Evolutionary conservation across 2,329 filamentous ascomycete species (phyloP).

Genomic region (Aulographum hederae): DNA sequence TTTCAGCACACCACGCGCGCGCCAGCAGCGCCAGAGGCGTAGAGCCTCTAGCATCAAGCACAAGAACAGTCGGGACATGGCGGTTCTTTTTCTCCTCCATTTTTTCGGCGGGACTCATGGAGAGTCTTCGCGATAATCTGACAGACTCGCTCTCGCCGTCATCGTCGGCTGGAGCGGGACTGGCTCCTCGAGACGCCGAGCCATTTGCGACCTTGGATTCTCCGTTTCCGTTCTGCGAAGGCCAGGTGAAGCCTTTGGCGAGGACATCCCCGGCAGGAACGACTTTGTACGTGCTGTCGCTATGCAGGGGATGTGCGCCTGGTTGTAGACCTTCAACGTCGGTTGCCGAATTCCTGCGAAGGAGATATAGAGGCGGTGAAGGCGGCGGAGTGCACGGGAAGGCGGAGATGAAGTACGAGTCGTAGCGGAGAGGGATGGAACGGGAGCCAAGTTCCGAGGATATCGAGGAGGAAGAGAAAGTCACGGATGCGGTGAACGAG

Average conservation of each 20-base stretch:
- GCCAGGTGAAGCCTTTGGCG: slow-evolving; percentile 7
- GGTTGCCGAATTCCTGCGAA: neutral
- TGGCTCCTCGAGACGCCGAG: too few species aligned
- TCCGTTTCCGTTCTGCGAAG: too few species aligned
- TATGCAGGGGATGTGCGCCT: slow-evolving; percentile 21
- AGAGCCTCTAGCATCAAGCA: slow-evolving; percentile 35
- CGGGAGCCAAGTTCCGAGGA: slow-evolving; percentile 8
- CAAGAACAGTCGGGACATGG: too few species aligned
- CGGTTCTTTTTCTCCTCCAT: slow-evolving; percentile 10
- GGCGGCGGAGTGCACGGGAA: slow-evolving; percentile 31
- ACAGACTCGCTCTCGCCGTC: slow-evolving; percentile 2
- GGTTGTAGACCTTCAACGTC: slow-evolving; percentile 9
- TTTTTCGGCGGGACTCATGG: too few species aligned
- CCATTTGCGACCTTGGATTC: too few species aligned
- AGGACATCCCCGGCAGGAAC: slow-evolving; percentile 16
- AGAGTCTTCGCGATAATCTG: too few species aligned
- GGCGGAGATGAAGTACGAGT: slow-evolving; percentile 35
- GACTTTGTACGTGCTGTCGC: slow-evolving; percentile 17
- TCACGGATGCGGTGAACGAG: slow-evolving; percentile 12
- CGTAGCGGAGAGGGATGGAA: slow-evolving; percentile 25
- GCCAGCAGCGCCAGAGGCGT: slow-evolving; percentile 52
- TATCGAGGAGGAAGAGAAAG: slow-evolving; percentile 12
- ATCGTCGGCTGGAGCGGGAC: too few species aligned
- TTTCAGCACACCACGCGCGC: slow-evolving; percentile 54
- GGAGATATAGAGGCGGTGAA: neutral